Base-by-base conservation (phyloP, 805 yeast species). In the Candida insectalens region DNA sequence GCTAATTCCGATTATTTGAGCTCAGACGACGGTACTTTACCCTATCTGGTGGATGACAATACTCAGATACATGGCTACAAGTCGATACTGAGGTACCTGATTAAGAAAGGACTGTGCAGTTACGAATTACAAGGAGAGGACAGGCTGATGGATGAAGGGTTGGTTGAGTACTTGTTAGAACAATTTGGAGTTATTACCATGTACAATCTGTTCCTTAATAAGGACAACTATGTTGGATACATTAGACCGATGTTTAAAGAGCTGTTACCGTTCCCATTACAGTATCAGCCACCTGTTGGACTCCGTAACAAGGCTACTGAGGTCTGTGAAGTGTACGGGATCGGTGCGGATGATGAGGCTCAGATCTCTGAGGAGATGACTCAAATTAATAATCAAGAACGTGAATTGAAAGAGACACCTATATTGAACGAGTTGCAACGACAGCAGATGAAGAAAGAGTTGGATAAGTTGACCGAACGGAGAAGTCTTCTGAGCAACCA, bases 221-320 rank as follows among this genome's bases (percentile, higher is more conserved):
- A 66, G 19, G 55, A 52, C 13, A 80, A 81, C 50, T 81, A 78
- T 51, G 80, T 73, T 38, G 50, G 60, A 9, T 76, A 66, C 43
- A 71, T 85, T 4, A 62, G 83, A 39, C 67, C 68, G 16, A 45
- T 68, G 13, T 77, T 77, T 48, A 59, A 63, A 29, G 44, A 58
- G 4, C 65, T 71, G 36, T 53, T 79, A 14, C 79, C 83, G 5
- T 81, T 80, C 57, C 89, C 88, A 7, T 67, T 78, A 70, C 83
- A 79, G 69, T 80, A 79, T 49, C 71, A 71, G 39, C 74, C 78
- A 16, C 87, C 88, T 1, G 41, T 73, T 25, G 59, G 55, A 27
- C 61, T 63, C 36, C 64, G 63, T 43, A 31, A 46, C 1, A 34
- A 36, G 4, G 67, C 67, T 1, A 32, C 49, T 22, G 41, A 44